These are phyloP conservation scores for Collybia sp. DNA, from an alignment of 768 basidiomycete genomes.

Conservation along the genomic window DNA sequence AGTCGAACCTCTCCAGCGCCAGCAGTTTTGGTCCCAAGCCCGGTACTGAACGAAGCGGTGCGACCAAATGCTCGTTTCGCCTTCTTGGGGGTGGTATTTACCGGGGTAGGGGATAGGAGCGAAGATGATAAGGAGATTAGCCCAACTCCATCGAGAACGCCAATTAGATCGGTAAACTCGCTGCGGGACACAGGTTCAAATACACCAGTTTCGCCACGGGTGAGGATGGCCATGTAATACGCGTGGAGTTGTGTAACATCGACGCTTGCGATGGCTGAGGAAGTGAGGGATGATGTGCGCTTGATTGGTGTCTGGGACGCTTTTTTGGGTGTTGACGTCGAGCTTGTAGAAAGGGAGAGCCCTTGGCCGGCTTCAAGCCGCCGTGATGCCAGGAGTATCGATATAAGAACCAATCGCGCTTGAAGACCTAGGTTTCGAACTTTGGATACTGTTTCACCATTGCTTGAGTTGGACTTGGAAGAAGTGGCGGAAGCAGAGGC, in stretches of 20 bases:
- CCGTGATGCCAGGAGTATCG: slow-evolving; percentile 58
- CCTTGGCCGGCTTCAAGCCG: slow-evolving; percentile 55
- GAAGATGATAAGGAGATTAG: slow-evolving; percentile 43
- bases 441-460: slow-evolving; percentile 63
- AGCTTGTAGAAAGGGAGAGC: slow-evolving; percentile 33
- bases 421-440: slow-evolving; percentile 70
- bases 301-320: slow-evolving; percentile 43
- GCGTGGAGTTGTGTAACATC: slow-evolving; percentile 59
- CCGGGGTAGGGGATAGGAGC: slow-evolving; percentile 13
- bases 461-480: slow-evolving; percentile 22
- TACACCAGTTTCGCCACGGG: slow-evolving; percentile 45
- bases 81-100: slow-evolving; percentile 10
- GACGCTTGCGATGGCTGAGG: slow-evolving; percentile 31
- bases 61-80: slow-evolving; percentile 51
- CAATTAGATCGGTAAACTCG: slow-evolving; percentile 71
- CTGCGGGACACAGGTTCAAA: slow-evolving; percentile 67
- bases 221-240: slow-evolving; percentile 59
- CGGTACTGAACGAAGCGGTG: slow-evolving; percentile 50
- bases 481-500: slow-evolving; percentile 20
- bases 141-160: slow-evolving; percentile 71
- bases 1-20: slow-evolving; percentile 49
- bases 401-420: slow-evolving; percentile 63
- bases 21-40: slow-evolving; percentile 27
- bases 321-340: slow-evolving; percentile 30
- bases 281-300: slow-evolving; percentile 33